Base-by-base conservation (phyloP, 2,329 filamentous ascomycete species). In the Sporothrix humicola region DNA sequence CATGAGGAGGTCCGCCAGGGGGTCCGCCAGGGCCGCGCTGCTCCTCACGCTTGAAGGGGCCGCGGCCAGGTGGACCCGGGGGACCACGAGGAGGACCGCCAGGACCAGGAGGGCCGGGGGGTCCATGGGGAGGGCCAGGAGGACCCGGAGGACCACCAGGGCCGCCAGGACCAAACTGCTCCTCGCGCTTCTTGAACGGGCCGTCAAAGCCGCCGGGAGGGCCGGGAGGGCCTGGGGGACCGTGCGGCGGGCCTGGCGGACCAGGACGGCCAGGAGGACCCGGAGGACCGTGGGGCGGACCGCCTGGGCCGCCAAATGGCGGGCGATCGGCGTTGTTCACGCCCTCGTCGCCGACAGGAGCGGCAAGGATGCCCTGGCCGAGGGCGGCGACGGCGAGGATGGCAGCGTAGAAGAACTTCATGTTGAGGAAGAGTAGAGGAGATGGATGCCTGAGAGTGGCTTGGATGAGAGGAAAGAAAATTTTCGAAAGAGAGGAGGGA, bases 341-440 rank as follows among this genome's bases (percentile, higher is more conserved):
- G 13, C 58, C 58, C 13, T 68, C 44, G 4, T 48, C 63, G 23
- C n/a, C 63, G 5, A 37, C 46, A 31, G 63, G 63, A 7, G 20
- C 20, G 10, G 42, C 63, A 13, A 68, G 20, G 20, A 48, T 68
- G 44, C 63, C 63, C 23, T 68, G 63, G 46, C 63, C 63, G 44
- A 68, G 66, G 4, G 66, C 66, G 26, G 66, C 48, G 26, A 52
- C 20, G 2, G 31, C 54, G 37, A 66, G 13, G 15, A 73, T 69
- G 69, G 69, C 66, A 17, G 48, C 66, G 48, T 69, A 69, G 15
- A 69, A 44, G 66, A 69, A 54, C 26, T 54, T 54, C 48, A 69
- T 54, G 7, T 1, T 65, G 61, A 61, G 61, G 17, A 2, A 8
- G 42, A 12, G 44, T 42, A 9, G 17, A 15, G 3, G 61, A 3